Conservation (phyloP, 176 grass and related monocot genomes). For the Triticum timopheevii region DNA sequence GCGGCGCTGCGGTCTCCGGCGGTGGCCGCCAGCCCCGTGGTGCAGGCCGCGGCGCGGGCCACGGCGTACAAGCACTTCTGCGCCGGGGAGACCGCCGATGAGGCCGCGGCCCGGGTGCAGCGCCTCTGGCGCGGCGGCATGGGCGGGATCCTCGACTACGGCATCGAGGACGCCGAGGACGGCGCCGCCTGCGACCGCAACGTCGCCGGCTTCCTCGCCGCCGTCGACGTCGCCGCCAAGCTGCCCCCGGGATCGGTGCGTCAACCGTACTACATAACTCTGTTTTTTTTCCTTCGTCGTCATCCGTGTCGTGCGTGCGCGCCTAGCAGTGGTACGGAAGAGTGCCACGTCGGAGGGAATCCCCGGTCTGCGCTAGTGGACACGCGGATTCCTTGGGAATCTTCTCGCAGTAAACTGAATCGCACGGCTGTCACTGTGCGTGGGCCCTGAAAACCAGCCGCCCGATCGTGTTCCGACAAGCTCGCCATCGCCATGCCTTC, state of each 20-base stretch:
- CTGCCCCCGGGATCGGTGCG: constrained; percentile 71
- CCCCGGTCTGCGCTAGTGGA: constrained; percentile 25
- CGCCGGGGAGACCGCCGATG: constrained; percentile 71
- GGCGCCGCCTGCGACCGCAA: constrained; percentile 61
- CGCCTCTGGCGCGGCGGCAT: constrained; percentile 54
- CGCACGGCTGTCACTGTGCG: constrained; percentile 38
- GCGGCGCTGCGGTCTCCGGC: constrained; percentile 44
- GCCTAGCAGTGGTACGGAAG: not conserved
- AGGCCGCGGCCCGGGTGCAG: constrained; percentile 49
- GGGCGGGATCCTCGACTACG: constrained; percentile 83
- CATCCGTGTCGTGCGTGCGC: not conserved
- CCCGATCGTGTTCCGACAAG: constrained; percentile 2
- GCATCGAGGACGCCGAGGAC: constrained; percentile 88
- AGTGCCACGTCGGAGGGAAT: constrained; percentile 44
- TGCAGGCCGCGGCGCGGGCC: constrained; percentile 44
- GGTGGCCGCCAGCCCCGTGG: constrained; percentile 40
- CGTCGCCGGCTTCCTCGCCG: constrained; percentile 52
- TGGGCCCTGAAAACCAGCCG: constrained; percentile 31
- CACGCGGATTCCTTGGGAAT: constrained; percentile 61
- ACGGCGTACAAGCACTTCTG: constrained; percentile 74
- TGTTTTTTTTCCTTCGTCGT: not conserved
- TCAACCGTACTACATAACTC: not conserved
- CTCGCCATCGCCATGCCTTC: not conserved
- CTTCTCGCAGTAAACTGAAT: constrained; percentile 38
- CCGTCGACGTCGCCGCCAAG: constrained; percentile 56